Evolutionary conservation across 441 rosid species (phyloP), one percentile per base, ranked within the genome.

Genomic region (Macaranga tanarius): DNA sequence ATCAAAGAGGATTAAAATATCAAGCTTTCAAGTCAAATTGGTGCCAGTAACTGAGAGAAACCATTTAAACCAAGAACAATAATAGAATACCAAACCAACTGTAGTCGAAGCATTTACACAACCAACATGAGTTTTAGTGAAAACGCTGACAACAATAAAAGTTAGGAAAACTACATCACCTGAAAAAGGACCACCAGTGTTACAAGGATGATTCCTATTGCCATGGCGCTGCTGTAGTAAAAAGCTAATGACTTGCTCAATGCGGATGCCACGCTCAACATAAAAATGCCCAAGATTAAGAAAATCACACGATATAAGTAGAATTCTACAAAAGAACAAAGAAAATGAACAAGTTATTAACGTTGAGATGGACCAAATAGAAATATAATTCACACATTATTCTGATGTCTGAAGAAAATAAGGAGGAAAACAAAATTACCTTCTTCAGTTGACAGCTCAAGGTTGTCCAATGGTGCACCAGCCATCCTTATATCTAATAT

Each of bases 191-290:
- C 87, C 64, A 92, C 84, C 75, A 94, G 68, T 75, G 90, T 77
- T 52, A 94, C 97, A 80, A 94, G 99, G 84, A 94, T 79, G 75
- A 92, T 75, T 28, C 99, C 99, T 76, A 89, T 79, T 76, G 90
- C 85, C 97, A 94, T 94, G 44, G 97, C 95, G 79, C 99, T 86
- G 82, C 92, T 72, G 76, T 94, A 94, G 85, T 92, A 94, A 82
- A 94, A 92, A 10, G 79, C 84, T 73, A 92, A 76, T 22, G 99
- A 94, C 75, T 88, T 77, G 90, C 99, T 92, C 77, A 90, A 73
- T 15, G 81, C 34, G 54, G 95, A 78, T 70, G 97, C 94, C 69
- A 83, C 79, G 52, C 81, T 88, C 84, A 87, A 68, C 65, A 94
- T 71, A 20, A 89, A 17, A 26, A 87, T 73, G 75, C 97, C 99